Base-by-base conservation (phyloP, 208 protist genomes). In the Acanthamoeba castellanii region DNA sequence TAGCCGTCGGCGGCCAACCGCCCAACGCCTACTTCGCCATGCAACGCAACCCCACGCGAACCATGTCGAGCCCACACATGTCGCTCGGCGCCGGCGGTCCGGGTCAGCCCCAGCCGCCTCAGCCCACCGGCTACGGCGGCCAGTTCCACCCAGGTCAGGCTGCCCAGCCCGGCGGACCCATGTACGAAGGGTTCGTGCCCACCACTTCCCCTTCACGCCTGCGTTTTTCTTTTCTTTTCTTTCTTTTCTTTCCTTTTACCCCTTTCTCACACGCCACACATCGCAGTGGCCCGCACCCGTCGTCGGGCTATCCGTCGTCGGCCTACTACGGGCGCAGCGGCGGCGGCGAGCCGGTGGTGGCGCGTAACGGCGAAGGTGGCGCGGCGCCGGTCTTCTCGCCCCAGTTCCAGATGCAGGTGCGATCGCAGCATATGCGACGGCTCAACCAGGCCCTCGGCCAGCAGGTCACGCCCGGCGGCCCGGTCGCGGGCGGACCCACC, bases 261-360 rank as follows among this genome's bases (percentile, higher is more conserved):
- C n/a, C n/a, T n/a, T n/a, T n/a, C n/a, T n/a, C n/a, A n/a, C n/a
- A n/a, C n/a, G n/a, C n/a, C n/a, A n/a, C n/a, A n/a, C n/a, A n/a
- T n/a, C n/a, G n/a, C 42, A 42, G 72, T 9, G 42, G 27, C 6
- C 72, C 72, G 42, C 72, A 82, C 37, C 11, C 34, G 34, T 11
- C 72, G 64, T n/a, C 7, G 8, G 64, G 64, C 9, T 82, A 82
- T 45, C 72, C 72, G 14, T 30, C 72, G 42, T 25, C 72, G 34
- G 72, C 25, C 34, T 82, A 52, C 72, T 82, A 82, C 45, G 72
- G n/a, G 11, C 72, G 72, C 42, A 82, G 45, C 45, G 72, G 72
- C 9, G 72, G 45, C 5, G 25, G 18, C 52, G 11, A 7, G 72
- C 8, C 42, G 13, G 27, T 5, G 7, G 72, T 4, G 27, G 34